Conservation (phyloP, 2,329 filamentous ascomycete species). For the Cordyceps tenuipes region DNA sequence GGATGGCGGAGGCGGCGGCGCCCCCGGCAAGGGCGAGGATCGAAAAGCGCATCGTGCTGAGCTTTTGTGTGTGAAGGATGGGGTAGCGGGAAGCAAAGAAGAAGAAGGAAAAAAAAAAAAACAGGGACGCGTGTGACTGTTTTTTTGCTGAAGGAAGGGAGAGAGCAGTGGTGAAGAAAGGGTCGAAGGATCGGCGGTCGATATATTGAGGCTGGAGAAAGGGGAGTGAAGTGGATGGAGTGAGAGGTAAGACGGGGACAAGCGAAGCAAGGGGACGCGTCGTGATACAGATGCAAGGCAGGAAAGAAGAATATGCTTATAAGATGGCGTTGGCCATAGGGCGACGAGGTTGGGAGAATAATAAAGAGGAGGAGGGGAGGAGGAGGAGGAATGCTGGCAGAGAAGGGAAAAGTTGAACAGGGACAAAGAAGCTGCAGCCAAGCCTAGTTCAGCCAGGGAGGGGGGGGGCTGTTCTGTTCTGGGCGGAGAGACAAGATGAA, state of each 20-base stretch:
- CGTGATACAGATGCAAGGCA: not conserved
- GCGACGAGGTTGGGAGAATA: not conserved
- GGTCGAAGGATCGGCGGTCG: slow-evolving; percentile 5
- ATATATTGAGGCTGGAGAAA: slow-evolving; percentile 4
- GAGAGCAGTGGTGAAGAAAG: not conserved
- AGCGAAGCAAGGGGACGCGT: not conserved
- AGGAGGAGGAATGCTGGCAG: not conserved
- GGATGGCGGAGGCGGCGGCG: slow-evolving; percentile 23
- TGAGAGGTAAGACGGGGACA: not conserved
- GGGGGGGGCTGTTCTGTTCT: not conserved
- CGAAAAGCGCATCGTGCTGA: slow-evolving; percentile 23
- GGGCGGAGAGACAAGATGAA: not conserved
- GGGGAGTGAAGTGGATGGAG: not conserved
- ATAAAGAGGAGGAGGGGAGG: not conserved
- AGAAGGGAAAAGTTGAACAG: not conserved
- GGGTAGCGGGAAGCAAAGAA: not conserved
- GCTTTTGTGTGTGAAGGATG: not conserved
- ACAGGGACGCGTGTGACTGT: not conserved
- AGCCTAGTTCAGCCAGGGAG: not conserved
- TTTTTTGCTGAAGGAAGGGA: not conserved
- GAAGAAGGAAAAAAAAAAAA: not conserved
- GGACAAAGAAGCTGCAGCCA: not conserved
- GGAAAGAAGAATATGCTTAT: not conserved
- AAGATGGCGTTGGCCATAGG: not conserved
- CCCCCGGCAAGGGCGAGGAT: slow-evolving; percentile 28